phyloP scores from a whole-genome alignment of 352 stramenopile genomes.

The Phytophthora cactorum region DNA sequence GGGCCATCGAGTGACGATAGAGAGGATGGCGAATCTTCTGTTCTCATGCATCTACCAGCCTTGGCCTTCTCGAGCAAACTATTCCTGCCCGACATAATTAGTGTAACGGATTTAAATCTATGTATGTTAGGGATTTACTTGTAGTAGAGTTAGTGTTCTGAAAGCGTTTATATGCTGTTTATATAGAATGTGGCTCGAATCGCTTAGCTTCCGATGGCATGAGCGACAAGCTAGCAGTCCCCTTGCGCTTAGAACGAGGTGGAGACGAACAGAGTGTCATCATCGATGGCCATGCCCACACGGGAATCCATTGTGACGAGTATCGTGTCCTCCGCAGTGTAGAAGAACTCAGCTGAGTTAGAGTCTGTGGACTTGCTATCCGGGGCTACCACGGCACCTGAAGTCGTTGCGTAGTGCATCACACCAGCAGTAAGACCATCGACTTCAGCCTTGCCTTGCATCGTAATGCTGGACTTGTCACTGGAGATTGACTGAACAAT shows the following conservation, averaged over 20 bases:
- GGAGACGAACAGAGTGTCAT: conserved; percentile 64
- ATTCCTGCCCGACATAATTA: conserved; percentile 7
- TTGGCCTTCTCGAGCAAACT: neutral
- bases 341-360: conserved; percentile 41
- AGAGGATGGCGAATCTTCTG: conserved; percentile 9
- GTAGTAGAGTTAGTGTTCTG: neutral
- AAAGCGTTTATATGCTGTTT: conserved; percentile 21
- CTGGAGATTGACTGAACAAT: conserved; percentile 48
- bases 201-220: conserved; percentile 34
- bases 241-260: conserved; percentile 41
- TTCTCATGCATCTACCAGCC: conserved; percentile 34
- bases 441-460: conserved; percentile 26
- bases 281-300: conserved; percentile 57
- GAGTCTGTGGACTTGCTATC: conserved; percentile 18
- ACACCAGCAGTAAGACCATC: conserved; percentile 32
- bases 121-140: too few species aligned
- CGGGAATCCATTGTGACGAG: conserved; percentile 64
- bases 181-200: conserved; percentile 24
- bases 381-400: conserved; percentile 39
- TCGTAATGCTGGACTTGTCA: conserved; percentile 28
- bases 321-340: conserved; percentile 32
- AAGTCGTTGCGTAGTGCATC: conserved; percentile 71
- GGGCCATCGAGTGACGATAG: conserved; percentile 3
- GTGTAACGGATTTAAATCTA: neutral
- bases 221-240: neutral